These are phyloP conservation scores for Geranium brycei DNA, from an alignment of 345 rosid species.

Conservation along the genomic window DNA sequence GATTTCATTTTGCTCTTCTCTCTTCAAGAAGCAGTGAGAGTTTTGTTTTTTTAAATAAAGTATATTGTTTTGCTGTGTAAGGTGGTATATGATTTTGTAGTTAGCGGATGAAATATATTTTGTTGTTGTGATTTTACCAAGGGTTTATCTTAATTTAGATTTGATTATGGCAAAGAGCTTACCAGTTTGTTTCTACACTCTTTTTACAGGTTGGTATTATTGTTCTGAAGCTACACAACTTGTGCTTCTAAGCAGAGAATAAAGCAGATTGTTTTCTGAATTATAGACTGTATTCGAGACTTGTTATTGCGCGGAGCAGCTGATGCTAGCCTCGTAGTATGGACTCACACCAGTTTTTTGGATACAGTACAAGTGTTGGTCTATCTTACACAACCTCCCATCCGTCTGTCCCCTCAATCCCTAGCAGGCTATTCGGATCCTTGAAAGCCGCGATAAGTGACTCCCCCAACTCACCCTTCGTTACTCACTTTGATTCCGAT, in stretches of 20 bases:
- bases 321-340: slow-evolving; percentile 24
- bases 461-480: slow-evolving; percentile 37
- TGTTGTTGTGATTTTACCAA: too few species aligned
- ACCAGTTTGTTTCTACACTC: not conserved
- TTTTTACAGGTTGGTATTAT: not conserved
- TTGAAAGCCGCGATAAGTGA: slow-evolving; percentile 23
- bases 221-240: not conserved
- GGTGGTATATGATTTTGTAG: too few species aligned
- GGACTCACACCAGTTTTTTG: slow-evolving; percentile 33
- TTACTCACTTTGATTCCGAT: slow-evolving; percentile 28
- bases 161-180: not conserved
- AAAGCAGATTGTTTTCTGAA: not conserved
- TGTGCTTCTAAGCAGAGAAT: too few species aligned
- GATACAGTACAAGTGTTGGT: slow-evolving; percentile 28
- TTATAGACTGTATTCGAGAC: too few species aligned
- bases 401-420: slow-evolving; percentile 22
- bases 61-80: too few species aligned
- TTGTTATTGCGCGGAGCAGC: slow-evolving; percentile 2
- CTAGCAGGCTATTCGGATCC: slow-evolving; percentile 24
- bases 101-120: too few species aligned
- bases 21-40: too few species aligned
- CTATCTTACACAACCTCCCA: slow-evolving; percentile 28
- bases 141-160: too few species aligned
- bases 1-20: too few species aligned
- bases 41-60: too few species aligned